Percentiles rank a stretch among this genome's conserved stretches.
Evolutionary conservation across 306 rosid genomes (phyloP).

Genomic region (Dalbergia cultrata): DNA sequence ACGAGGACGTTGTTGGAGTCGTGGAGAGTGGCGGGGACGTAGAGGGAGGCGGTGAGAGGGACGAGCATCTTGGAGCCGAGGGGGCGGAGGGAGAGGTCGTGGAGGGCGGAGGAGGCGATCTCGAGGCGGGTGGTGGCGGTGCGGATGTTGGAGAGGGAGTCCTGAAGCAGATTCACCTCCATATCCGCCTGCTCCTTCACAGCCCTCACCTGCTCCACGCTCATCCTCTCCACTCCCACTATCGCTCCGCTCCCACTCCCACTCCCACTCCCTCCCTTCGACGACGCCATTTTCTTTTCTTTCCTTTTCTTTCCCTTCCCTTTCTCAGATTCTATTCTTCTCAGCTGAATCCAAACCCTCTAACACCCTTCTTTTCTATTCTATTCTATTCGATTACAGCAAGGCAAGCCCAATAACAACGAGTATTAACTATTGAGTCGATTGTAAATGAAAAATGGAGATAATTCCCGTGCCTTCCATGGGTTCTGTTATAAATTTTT

Average conservation of each 20-base stretch:
- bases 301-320: background rate
- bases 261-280: slow-evolving; percentile 46
- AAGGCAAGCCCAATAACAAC: background rate
- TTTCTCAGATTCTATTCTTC: background rate
- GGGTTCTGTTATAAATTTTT: no score
- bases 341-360: background rate
- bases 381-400: background rate
- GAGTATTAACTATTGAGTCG: no score
- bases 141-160: slow-evolving; percentile 87
- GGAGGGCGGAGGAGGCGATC: slow-evolving; percentile 77
- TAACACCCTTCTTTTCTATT: background rate
- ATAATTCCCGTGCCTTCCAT: no score
- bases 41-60: slow-evolving; percentile 95
- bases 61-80: slow-evolving; percentile 77
- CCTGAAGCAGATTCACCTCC: slow-evolving; percentile 88
- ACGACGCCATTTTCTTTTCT: slow-evolving; percentile 54
- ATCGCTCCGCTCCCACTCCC: slow-evolving; percentile 45
- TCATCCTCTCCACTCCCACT: slow-evolving; percentile 73
- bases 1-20: slow-evolving; percentile 73
- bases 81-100: slow-evolving; percentile 88
- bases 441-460: no score
- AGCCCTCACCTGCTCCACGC: slow-evolving; percentile 81
- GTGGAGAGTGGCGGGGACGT: slow-evolving; percentile 88
- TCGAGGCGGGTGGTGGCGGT: slow-evolving; percentile 91
- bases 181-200: slow-evolving; percentile 86